Evolutionary conservation across 2,329 filamentous ascomycete genomes (phyloP), one percentile per base, ranked within the genome.

Genomic region (Penicillium glabrum): DNA sequence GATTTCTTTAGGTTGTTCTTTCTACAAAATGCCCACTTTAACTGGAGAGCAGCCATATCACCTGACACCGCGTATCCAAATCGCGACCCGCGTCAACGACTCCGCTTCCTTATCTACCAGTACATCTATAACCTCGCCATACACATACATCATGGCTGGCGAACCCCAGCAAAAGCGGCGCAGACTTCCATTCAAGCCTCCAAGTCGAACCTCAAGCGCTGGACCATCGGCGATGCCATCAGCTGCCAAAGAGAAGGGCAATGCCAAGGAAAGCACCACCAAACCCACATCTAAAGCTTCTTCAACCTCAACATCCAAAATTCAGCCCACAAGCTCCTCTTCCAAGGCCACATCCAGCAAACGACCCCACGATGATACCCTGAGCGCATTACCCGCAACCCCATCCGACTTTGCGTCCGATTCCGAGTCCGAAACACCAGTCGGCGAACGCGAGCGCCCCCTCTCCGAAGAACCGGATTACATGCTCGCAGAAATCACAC

Each of bases 401-500:
- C 50, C 57, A 10, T 60, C 63, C 3, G 63, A 51, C 39, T 63
- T 63, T 8, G 58, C 49, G 26, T 67, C 68, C 9, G 62, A 58
- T 44, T 59, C 60, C 16, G 66, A 58, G 11, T 64, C 67, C 13
- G 61, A 58, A 31, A 46, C 27, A 56, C 53, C 58, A 27, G 48
- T 31, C 35, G 43, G 53, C 27, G 61, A 54, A 43, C 64, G 60
- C 39, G 65, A 69, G 24, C 54, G 55, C 5, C 68, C 69, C 0
- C 52, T 65, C 16, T 70, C 69, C 6, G 64, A 71, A 47, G 77
- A 79, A 64, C 76, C 78, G n/a, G 76, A 80, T 37, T 79, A 72
- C 47, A 79, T 80, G 16, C 76, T 80, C 33, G 78, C 78, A 1
- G 78, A 80, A 58, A 76, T 80, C 29, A 73, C 66, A 37, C 70